Evolutionary conservation across 768 basidiomycete genomes (phyloP), one percentile per base, ranked within the genome.

Genomic region (Rhodotorula babjevae): DNA sequence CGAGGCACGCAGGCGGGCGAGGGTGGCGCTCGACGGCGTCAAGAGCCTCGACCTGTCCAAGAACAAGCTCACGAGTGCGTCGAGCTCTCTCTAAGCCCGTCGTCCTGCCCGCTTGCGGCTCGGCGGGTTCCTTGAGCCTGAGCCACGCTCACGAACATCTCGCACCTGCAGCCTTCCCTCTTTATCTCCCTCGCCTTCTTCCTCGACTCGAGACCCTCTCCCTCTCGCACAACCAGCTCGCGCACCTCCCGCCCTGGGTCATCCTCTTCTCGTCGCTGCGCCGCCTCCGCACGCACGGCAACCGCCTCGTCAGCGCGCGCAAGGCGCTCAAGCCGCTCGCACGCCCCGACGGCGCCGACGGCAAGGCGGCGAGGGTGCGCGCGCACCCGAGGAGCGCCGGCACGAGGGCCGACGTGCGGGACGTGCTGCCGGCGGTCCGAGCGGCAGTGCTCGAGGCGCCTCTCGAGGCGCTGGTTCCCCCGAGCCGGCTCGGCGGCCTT

Each of bases 271-370:
- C 90, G 87, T 79, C 91, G 89, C 5, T 86, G 84, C 33, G 86
- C 84, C 23, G 87, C 86, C 77, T 92, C 89, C 36, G 94, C 87
- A 31, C 87, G 85, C 59, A 95, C 84, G 19, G 85, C 84, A 75
- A 98, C 89, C 27, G 83, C 84, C 78, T 91, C 50, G 52, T 61
- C 58, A 50, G n/a, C 58, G 60, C 87, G 0, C 93, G 93, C 81
- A 93, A 92, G 0, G 88, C 85, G 2, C 88, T 83, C 76, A 94
- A 94, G 75, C 83, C 84, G 79, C 65, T 55, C 52, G 18, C 11
- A 21, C 14, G 25, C 12, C 15, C 21, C 21, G 9, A 50, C 36
- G n/a, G 53, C 16, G 2, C 19, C 27, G 27, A 36, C 23, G 53
- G 40, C 23, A 40, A 19, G 27, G 10, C 29, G 25, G 21, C 4